These are phyloP conservation scores for Willaertia magna DNA, from an alignment of 208 protist genomes.

Conservation along the genomic window DNA sequence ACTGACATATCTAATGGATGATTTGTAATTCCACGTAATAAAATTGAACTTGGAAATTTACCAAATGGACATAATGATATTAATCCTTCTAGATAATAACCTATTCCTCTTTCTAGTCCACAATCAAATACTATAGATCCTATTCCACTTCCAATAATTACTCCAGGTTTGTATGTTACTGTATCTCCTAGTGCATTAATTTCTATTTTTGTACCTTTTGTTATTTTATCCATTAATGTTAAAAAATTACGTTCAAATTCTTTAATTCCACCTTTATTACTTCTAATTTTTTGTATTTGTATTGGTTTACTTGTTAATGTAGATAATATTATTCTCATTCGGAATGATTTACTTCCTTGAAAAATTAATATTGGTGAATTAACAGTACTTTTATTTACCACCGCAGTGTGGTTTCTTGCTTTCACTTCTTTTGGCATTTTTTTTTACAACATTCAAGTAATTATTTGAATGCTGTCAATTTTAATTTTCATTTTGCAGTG, in stretches of 20 bases:
- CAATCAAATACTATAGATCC: neutral
- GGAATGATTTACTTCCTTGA: neutral
- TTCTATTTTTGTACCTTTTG: neutral
- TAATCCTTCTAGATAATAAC: conserved; percentile 15
- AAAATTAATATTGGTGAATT: neutral
- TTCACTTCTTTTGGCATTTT: no score
- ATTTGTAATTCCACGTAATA: conserved; percentile 14
- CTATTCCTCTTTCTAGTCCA: neutral
- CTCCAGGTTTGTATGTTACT: neutral
- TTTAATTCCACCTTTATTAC: neutral
- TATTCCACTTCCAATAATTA: neutral
- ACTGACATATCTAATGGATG: neutral
- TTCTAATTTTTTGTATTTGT: neutral
- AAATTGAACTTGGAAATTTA: neutral
- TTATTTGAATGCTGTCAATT: no score
- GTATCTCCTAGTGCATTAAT: neutral
- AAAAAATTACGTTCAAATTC: neutral
- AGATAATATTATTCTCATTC: neutral
- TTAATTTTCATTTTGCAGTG: no score
- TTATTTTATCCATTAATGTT: neutral
- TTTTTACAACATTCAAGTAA: no score
- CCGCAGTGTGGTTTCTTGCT: no score
- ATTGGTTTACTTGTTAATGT: neutral
- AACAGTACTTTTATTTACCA: neutral
- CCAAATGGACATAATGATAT: conserved; percentile 13